These are phyloP conservation scores for Globisporangium irregulare DNA, from an alignment of 352 stramenopile genomes.

Conservation along the genomic window DNA sequence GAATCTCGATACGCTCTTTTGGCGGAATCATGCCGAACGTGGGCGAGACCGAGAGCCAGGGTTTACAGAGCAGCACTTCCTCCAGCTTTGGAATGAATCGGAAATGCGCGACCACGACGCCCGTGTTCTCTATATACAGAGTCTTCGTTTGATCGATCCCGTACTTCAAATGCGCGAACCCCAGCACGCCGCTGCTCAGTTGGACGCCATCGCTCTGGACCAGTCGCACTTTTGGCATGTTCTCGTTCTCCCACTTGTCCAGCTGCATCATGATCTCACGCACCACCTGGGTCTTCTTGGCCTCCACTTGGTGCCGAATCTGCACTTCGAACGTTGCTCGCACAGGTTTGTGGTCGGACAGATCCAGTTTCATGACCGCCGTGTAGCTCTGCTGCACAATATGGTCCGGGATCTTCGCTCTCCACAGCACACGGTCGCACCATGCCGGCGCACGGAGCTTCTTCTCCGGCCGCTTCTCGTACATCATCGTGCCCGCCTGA, in stretches of 20 bases:
- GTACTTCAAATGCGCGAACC: conserved; percentile 67
- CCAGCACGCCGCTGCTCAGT: conserved; percentile 55
- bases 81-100: conserved; percentile 91
- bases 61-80: conserved; percentile 86
- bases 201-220: conserved; percentile 38
- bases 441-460: conserved; percentile 98
- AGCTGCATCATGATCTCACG: conserved; percentile 93
- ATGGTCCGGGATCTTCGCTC: conserved; percentile 46
- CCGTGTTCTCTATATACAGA: conserved; percentile 88
- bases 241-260: conserved; percentile 96
- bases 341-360: conserved; percentile 99
- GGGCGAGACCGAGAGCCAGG: conserved; percentile 90
- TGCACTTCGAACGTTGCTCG: conserved; percentile 90
- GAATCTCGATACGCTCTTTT: conserved; percentile 80
- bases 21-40: conserved; percentile 88
- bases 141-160: conserved; percentile 55
- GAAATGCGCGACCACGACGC: conserved; percentile 93
- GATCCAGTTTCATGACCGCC: conserved; percentile 84
- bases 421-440: conserved; percentile 90
- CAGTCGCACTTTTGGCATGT: conserved; percentile 91
- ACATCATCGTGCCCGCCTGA: conserved; percentile 92
- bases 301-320: conserved; percentile 90
- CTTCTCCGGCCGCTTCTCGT: conserved; percentile 98
- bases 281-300: conserved; percentile 89
- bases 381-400: conserved; percentile 84